These are phyloP conservation scores for Groenewaldozyma auringiensis DNA, from an alignment of 1,139 yeast genomes.

Conservation along the genomic window DNA sequence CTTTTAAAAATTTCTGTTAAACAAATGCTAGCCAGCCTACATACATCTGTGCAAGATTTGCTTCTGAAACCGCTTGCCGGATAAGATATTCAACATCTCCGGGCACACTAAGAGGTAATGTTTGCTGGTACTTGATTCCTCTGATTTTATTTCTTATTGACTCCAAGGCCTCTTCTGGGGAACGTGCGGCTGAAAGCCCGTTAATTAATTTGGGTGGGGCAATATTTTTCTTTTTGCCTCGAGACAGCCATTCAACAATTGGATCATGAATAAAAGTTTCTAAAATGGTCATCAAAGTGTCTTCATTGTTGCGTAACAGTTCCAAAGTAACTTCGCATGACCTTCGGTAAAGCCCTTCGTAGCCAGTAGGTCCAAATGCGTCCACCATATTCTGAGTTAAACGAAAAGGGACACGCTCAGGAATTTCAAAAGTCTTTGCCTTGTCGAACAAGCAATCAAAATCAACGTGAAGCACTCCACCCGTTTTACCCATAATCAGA, in stretches of 20 bases:
- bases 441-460: slow-evolving; percentile 92
- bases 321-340: slow-evolving; percentile 80
- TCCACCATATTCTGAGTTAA: slow-evolving; percentile 82
- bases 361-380: slow-evolving; percentile 85
- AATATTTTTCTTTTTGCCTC: slow-evolving; percentile 13
- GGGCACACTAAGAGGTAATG: slow-evolving; percentile 78
- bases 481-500: slow-evolving; percentile 62
- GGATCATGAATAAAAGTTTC: slow-evolving; percentile 94
- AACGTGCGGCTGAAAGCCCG: slow-evolving; percentile 26
- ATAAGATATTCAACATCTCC: slow-evolving; percentile 91
- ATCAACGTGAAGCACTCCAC: slow-evolving; percentile 86
- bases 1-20: too few relatives aligned
- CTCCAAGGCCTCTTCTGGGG: slow-evolving; percentile 63
- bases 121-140: slow-evolving; percentile 77
- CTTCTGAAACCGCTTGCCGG: slow-evolving; percentile 70
- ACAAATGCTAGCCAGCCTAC: slow-evolving; percentile 90
- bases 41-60: slow-evolving; percentile 76
- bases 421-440: slow-evolving; percentile 54
- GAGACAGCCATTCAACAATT: slow-evolving; percentile 40
- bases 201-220: slow-evolving; percentile 17
- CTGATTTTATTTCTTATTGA: slow-evolving; percentile 73
- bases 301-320: slow-evolving; percentile 70
- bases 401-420: slow-evolving; percentile 92
- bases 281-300: slow-evolving; percentile 81
- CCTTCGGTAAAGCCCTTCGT: slow-evolving; percentile 82